A percentile compares a stretch with the other conserved stretches of the same genome.
Evolutionary conservation across 1,139 yeast species (phyloP).

Genomic region (Dujonia santamariae): DNA sequence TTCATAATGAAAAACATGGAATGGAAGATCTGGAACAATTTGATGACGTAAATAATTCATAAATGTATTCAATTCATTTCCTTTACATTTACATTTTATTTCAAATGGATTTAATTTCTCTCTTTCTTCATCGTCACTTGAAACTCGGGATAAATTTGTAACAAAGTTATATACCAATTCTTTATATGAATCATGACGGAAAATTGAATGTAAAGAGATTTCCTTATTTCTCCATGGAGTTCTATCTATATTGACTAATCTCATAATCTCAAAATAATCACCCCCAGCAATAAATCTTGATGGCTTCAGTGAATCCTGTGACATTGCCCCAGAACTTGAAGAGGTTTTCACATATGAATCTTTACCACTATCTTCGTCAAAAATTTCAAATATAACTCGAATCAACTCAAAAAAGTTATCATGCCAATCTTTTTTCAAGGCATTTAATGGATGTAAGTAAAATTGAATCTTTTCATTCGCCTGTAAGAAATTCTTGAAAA

Average conservation of each 20-base stretch:
- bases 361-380: neutral
- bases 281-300: neutral
- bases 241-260: neutral
- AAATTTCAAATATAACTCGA: constrained; percentile 7
- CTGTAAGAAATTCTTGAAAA: constrained; percentile 7
- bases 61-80: constrained; percentile 8
- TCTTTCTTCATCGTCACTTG: neutral
- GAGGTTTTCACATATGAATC: too few relatives aligned
- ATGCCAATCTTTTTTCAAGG: constrained; percentile 7
- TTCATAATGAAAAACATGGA: too few relatives aligned
- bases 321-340: too few relatives aligned
- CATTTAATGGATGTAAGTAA: too few relatives aligned
- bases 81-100: constrained; percentile 10
- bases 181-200: constrained; percentile 12
- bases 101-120: constrained; percentile 7
- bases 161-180: constrained; percentile 11
- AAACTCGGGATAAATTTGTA: constrained; percentile 4
- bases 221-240: constrained; percentile 3
- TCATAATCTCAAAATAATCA: constrained; percentile 1
- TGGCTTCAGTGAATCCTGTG: too few relatives aligned
- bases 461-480: constrained; percentile 13
- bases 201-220: constrained; percentile 9
- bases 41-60: constrained; percentile 6
- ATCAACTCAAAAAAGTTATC: constrained; percentile 12
- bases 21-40: too few relatives aligned